Base-by-base conservation (phyloP, 257 asterid genomes). In the Orobanche coerulescens region DNA sequence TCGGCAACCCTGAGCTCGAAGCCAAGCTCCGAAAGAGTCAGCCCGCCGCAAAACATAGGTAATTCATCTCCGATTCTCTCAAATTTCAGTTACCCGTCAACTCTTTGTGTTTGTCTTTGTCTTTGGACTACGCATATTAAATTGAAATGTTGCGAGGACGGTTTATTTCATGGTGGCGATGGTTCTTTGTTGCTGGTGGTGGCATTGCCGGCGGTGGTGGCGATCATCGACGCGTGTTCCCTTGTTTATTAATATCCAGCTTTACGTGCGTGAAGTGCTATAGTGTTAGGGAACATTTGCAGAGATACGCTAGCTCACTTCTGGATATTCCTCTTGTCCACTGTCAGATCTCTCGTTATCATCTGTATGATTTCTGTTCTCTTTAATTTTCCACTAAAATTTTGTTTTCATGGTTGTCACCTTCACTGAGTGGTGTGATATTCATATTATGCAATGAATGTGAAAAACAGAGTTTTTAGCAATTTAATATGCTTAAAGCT, bases 261-360 rank as follows among this genome's bases (percentile, higher is more conserved):
- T 92, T 92, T 63, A 77, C 94, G 28, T 92, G 98, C 68, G 78
- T 92, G 0, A 86, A 64, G 40, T 86, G 95, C 69, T 78, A 78
- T 31, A 77, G 80, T 61, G 73, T 82, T 60, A 76, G 73, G 72
- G 89, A 86, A 65, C 94, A 92, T 79, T 86, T 86, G 80, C 68
- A 56, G 72, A 82, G 90, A 79, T 92, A 92, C 83, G 13, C 86
- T 92, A 88, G 80, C 80, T 92, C 98, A 48, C 90, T 92, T 51
- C 65, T 83, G 70, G 98, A 92, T 62, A 88, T 92, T 78, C 98
- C 98, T 47, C 50, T 82, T n/a, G 87, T 92, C 96, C 52, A 65
- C 84, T 60, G 39, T 86, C 79, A 86, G 98, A 84, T 88, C 98
- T 75, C 77, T 92, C n/a, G n/a, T n/a, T n/a, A n/a, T n/a, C 43